These are phyloP conservation scores for Ganoderma resinaceum DNA, from an alignment of 1,284 basidiomycete species.

Conservation along the genomic window DNA sequence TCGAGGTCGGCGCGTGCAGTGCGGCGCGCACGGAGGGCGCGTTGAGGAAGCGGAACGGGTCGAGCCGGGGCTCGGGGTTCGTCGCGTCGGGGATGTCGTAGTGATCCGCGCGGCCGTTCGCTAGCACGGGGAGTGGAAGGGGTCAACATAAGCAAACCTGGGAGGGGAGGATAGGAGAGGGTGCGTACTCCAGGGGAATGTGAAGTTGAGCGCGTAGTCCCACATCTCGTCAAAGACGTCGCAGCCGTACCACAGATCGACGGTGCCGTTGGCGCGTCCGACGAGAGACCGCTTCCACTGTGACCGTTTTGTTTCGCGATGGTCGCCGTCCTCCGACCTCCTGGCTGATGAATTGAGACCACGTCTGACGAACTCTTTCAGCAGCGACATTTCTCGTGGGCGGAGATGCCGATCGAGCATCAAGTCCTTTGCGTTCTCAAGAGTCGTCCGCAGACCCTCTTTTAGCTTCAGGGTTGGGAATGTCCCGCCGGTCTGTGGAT, in stretches of 20 bases:
- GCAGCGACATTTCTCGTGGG: background rate
- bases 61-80: constrained; percentile 52
- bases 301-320: constrained; percentile 22
- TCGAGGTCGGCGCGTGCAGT: constrained; percentile 69
- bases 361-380: constrained; percentile 14
- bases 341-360: constrained; percentile 8
- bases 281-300: constrained; percentile 36
- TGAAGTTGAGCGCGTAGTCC: constrained; percentile 45
- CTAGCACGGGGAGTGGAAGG: constrained; percentile 18
- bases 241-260: constrained; percentile 45
- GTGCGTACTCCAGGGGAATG: constrained; percentile 68
- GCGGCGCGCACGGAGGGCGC: constrained; percentile 62
- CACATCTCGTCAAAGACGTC: constrained; percentile 40
- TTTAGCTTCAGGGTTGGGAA: constrained; percentile 48
- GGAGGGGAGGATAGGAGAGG: background rate
- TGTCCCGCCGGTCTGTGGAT: constrained; percentile 58
- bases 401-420: background rate
- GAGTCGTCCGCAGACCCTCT: constrained; percentile 17
- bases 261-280: constrained; percentile 37
- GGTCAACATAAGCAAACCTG: background rate
- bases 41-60: constrained; percentile 64
- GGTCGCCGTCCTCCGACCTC: constrained; percentile 20
- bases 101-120: constrained; percentile 34
- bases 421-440: constrained; percentile 18
- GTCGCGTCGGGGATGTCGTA: constrained; percentile 66